Evolutionary conservation across 345 rosid species (phyloP).

Genomic region (Triadica sebifera): DNA sequence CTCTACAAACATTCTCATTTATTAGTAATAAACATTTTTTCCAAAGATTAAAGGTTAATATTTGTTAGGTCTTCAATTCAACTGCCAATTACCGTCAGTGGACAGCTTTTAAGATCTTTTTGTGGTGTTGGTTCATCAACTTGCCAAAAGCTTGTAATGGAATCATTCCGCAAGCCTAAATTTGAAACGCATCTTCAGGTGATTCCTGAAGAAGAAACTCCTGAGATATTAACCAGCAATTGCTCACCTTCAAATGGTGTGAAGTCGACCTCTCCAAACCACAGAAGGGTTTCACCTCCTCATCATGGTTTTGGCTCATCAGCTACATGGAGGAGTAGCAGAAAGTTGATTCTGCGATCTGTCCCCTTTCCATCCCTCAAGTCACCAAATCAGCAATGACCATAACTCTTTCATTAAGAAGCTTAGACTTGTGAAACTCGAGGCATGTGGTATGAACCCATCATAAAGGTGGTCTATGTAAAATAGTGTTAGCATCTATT

Average conservation of each 20-base stretch:
- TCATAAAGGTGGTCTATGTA: background rate
- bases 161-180: slow-evolving; percentile 20
- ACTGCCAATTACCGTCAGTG: slow-evolving; percentile 12
- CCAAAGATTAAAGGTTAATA: background rate
- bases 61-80: slow-evolving; percentile 18
- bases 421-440: background rate
- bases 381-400: slow-evolving; percentile 21
- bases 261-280: slow-evolving; percentile 36
- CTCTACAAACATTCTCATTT: background rate
- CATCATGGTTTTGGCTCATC: slow-evolving; percentile 29
- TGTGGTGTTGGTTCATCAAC: slow-evolving; percentile 14
- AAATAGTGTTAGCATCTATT: background rate
- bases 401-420: background rate
- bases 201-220: slow-evolving; percentile 35
- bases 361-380: slow-evolving; percentile 37
- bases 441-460: background rate
- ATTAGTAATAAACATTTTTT: background rate
- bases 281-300: slow-evolving; percentile 37
- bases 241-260: slow-evolving; percentile 14
- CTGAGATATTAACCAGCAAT: slow-evolving; percentile 16
- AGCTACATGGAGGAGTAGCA: slow-evolving; percentile 16
- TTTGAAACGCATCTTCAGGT: slow-evolving; percentile 24
- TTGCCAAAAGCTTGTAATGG: slow-evolving; percentile 18
- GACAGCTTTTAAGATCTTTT: slow-evolving; percentile 22
- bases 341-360: slow-evolving; percentile 45